phyloP scores from a whole-genome alignment of 2,329 filamentous ascomycete genomes.

The Sclerotinia glacialis region DNA sequence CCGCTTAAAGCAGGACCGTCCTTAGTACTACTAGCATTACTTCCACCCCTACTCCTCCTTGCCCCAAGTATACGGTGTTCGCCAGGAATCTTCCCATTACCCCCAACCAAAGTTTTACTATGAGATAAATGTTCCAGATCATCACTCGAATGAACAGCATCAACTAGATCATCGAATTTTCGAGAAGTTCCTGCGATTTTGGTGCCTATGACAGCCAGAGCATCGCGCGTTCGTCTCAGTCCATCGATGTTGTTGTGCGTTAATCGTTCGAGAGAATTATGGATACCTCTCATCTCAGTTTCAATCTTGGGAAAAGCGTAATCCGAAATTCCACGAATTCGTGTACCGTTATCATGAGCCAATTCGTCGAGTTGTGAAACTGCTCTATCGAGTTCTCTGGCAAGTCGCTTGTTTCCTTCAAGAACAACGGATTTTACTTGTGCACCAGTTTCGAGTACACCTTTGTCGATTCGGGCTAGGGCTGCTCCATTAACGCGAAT shows the following conservation, averaged over 20 bases:
- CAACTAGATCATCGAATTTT: conserved; percentile 32
- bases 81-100: conserved; percentile 21
- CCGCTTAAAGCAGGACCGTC: conserved; percentile 18
- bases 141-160: conserved; percentile 24
- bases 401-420: conserved; percentile 24
- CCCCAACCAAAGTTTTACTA: conserved; percentile 16
- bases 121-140: conserved; percentile 17
- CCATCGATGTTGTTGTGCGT: conserved; percentile 17
- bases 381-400: conserved; percentile 20
- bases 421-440: conserved; percentile 29
- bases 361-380: conserved; percentile 27
- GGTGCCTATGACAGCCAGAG: conserved; percentile 29
- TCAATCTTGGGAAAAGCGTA: conserved; percentile 29
- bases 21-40: conserved; percentile 26
- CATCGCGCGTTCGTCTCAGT: conserved; percentile 23
- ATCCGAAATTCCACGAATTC: conserved; percentile 29
- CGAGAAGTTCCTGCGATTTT: conserved; percentile 29
- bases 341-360: conserved; percentile 27
- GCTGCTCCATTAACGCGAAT: conserved; percentile 30
- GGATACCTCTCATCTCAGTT: conserved; percentile 22
- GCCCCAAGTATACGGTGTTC: conserved; percentile 20
- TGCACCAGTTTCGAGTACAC: conserved; percentile 29
- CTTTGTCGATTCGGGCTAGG: conserved; percentile 30
- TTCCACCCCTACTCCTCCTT: conserved; percentile 25
- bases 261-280: conserved; percentile 17